These are phyloP conservation scores for Yamadazyma mexicana DNA, from an alignment of 1,139 yeast species.

Conservation along the genomic window DNA sequence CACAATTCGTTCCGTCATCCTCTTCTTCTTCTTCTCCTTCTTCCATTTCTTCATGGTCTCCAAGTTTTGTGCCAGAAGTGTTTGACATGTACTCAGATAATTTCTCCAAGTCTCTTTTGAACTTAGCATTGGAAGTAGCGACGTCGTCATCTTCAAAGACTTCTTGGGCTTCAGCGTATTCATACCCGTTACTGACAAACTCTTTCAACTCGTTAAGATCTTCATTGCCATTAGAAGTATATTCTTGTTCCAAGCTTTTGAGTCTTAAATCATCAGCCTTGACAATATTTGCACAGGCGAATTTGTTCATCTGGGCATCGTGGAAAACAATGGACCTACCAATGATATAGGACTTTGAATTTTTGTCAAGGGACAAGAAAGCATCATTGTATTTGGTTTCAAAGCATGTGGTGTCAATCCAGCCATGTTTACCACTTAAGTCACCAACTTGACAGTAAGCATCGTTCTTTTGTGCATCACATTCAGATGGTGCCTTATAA, in stretches of 20 bases:
- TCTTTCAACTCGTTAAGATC: constrained; percentile 23
- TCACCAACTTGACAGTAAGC: constrained; percentile 61
- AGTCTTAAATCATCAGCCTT: constrained; percentile 28
- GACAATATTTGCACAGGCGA: constrained; percentile 61
- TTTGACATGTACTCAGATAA: constrained; percentile 12
- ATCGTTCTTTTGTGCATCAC: constrained; percentile 48
- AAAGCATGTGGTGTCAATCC: constrained; percentile 55
- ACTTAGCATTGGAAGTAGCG: constrained; percentile 5
- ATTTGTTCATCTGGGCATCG: constrained; percentile 45
- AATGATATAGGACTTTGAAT: constrained; percentile 49
- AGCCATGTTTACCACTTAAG: constrained; percentile 64
- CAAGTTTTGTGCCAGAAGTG: background rate
- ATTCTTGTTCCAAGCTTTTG: constrained; percentile 27
- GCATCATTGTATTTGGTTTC: constrained; percentile 55
- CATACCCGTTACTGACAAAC: constrained; percentile 19
- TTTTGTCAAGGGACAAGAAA: constrained; percentile 50
- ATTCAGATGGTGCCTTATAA: constrained; percentile 43
- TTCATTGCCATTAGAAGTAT: constrained; percentile 16
- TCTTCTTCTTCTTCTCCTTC: constrained; percentile 3
- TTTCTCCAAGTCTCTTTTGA: constrained; percentile 12
- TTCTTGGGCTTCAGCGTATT: constrained; percentile 13
- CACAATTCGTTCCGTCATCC: constrained; percentile 6
- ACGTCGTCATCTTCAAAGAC: constrained; percentile 16
- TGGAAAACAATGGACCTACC: constrained; percentile 56
- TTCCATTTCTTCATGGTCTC: background rate